Percentiles rank a stretch among this genome's conserved stretches.
phyloP scores from a whole-genome alignment of 495 filamentous ascomycete species.

The Alectoria sarmentosa region DNA sequence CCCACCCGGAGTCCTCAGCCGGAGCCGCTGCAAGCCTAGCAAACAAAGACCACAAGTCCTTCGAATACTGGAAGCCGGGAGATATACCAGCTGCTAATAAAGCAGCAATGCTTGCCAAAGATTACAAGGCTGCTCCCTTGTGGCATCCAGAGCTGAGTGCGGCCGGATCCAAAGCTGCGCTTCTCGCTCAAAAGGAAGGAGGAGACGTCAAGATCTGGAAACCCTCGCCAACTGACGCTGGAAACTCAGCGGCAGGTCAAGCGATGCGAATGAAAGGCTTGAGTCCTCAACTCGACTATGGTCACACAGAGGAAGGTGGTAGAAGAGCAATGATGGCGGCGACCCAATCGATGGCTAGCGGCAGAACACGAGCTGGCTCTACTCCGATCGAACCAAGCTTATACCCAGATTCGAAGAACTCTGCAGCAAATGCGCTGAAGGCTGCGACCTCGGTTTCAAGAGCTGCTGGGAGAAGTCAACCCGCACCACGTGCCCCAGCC shows the following conservation, averaged over 20 bases:
- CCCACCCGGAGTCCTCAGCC: conserved; percentile 56
- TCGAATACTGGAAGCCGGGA: conserved; percentile 54
- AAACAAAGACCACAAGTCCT: conserved; percentile 56
- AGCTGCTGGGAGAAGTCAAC: conserved; percentile 21
- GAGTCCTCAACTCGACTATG: conserved; percentile 37
- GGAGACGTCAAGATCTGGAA: conserved; percentile 44
- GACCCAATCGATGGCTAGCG: conserved; percentile 59
- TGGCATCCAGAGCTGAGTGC: conserved; percentile 49
- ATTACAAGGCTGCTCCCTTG: conserved; percentile 51
- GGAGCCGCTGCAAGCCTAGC: conserved; percentile 66
- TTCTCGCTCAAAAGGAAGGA: conserved; percentile 58
- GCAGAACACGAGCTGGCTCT: conserved; percentile 59
- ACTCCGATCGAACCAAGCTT: conserved; percentile 43
- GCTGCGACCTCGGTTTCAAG: conserved; percentile 56
- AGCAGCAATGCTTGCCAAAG: conserved; percentile 60
- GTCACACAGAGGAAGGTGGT: conserved; percentile 40
- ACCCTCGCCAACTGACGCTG: conserved; percentile 41
- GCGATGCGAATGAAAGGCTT: conserved; percentile 43
- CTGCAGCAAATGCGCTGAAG: conserved; percentile 56
- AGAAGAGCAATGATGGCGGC: conserved; percentile 63
- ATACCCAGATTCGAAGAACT: conserved; percentile 53
- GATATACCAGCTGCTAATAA: conserved; percentile 55
- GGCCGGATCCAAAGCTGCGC: conserved; percentile 64
- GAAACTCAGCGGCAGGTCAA: conserved; percentile 52
- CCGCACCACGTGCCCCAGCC: conserved; percentile 14